phyloP scores from a whole-genome alignment of 495 filamentous ascomycete species.

The Talaromyces trachyspermus region DNA sequence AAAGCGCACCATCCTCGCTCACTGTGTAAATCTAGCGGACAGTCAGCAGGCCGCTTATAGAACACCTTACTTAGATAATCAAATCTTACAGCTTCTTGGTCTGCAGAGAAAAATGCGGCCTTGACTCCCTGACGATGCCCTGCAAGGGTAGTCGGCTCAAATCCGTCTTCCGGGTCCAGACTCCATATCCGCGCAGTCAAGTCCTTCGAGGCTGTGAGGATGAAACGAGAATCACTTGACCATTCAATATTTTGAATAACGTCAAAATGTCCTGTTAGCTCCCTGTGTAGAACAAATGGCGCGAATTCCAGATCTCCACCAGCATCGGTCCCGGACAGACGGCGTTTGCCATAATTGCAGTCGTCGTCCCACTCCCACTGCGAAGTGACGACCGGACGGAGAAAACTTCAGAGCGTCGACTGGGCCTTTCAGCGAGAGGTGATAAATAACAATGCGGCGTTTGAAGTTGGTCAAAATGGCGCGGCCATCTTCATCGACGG shows the following conservation, averaged over 20 bases:
- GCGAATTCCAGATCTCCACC: conserved; percentile 90
- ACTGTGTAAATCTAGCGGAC: conserved; percentile 64
- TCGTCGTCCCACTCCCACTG: conserved; percentile 72
- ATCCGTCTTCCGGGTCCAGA: conserved; percentile 75
- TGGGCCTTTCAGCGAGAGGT: conserved; percentile 85
- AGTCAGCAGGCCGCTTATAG: conserved; percentile 52
- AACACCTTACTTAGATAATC: conserved; percentile 9
- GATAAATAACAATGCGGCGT: conserved; percentile 76
- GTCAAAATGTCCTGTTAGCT: conserved; percentile 84
- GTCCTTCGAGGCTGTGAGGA: conserved; percentile 85
- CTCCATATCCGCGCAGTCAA: conserved; percentile 93
- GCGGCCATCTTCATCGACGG: conserved; percentile 88
- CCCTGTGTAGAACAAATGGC: conserved; percentile 81
- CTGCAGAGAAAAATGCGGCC: conserved; percentile 84
- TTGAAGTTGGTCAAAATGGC: conserved; percentile 86
- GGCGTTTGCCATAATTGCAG: conserved; percentile 96
- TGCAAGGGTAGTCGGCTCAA: conserved; percentile 78
- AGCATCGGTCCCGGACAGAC: conserved; percentile 64
- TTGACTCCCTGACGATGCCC: conserved; percentile 84
- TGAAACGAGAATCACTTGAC: conserved; percentile 92
- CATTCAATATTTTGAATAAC: conserved; percentile 77
- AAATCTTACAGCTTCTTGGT: conserved; percentile 65
- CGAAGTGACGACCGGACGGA: conserved; percentile 84
- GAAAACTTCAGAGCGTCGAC: conserved; percentile 86
- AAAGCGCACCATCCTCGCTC: conserved; percentile 61